These are phyloP conservation scores for Malus hybrid DNA, from an alignment of 331 rosid species.

Conservation along the genomic window DNA sequence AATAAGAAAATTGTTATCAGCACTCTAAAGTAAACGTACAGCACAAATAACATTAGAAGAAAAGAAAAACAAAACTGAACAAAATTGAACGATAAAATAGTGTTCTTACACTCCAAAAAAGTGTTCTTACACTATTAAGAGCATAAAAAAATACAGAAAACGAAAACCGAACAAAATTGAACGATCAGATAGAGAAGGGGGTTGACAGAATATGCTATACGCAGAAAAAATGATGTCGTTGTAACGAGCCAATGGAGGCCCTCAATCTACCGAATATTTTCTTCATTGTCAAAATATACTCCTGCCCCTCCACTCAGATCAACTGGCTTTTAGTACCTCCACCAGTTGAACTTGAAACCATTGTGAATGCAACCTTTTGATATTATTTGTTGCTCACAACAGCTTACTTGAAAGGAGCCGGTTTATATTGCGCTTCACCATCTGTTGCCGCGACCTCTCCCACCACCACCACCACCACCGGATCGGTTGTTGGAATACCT, in stretches of 20 bases:
- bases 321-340: background rate
- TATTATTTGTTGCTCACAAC: background rate
- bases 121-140: background rate
- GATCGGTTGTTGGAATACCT: constrained; percentile 28
- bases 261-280: background rate
- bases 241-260: background rate
- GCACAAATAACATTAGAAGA: too few species aligned
- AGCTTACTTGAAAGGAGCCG: background rate
- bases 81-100: too few species aligned
- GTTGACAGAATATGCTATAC: background rate
- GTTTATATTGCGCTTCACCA: constrained; percentile 18
- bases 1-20: too few species aligned
- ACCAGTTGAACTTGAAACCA: background rate
- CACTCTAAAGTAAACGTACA: too few species aligned
- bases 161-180: background rate
- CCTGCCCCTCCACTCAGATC: background rate
- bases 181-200: background rate
- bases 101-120: too few species aligned
- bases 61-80: too few species aligned
- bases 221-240: background rate
- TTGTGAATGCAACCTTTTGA: background rate
- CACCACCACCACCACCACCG: constrained; percentile 16
- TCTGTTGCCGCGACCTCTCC: constrained; percentile 31
- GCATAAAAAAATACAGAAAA: too few species aligned
- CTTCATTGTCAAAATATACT: constrained; percentile 8